phyloP scores from a whole-genome alignment of 805 yeast species.

The Tetrapisispora iriomotensis region DNA sequence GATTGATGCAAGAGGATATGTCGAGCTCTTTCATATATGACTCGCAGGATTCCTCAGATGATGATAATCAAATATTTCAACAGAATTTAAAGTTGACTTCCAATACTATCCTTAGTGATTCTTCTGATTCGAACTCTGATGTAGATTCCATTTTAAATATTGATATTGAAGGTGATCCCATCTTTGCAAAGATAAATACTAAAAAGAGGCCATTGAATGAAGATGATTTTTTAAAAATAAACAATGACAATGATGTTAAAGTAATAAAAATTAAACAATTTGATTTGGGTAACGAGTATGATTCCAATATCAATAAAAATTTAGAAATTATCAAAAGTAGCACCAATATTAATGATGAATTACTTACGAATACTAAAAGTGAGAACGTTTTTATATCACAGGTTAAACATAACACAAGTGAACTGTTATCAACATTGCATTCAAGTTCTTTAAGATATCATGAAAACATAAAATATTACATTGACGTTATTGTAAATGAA shows the following conservation, averaged over 20 bases:
- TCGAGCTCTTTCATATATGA: constrained; percentile 1
- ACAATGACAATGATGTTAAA: neutral
- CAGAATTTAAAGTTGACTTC: no score
- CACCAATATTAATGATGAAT: constrained; percentile 2
- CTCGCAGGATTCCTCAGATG: constrained; percentile 1
- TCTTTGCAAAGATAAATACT: neutral
- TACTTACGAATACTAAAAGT: neutral
- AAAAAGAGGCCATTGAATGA: neutral
- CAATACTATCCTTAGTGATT: no score
- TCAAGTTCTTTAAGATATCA: neutral
- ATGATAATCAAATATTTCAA: neutral
- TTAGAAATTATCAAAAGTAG: constrained; percentile 7
- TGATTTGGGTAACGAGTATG: constrained; percentile 17
- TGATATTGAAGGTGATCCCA: neutral
- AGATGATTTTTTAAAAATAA: neutral
- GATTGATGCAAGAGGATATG: neutral
- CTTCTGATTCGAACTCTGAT: neutral
- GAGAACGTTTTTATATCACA: neutral
- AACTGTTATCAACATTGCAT: constrained; percentile 1
- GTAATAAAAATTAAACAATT: constrained; percentile 9
- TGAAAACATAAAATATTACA: constrained; percentile 4
- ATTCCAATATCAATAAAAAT: constrained; percentile 8
- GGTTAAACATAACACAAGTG: neutral
- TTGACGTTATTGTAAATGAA: constrained; percentile 16
- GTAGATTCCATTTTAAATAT: neutral